Percentiles rank a stretch among this genome's conserved stretches.
Conservation (phyloP, 108 stramenopile genomes). For the Skeletonema grethae region DNA sequence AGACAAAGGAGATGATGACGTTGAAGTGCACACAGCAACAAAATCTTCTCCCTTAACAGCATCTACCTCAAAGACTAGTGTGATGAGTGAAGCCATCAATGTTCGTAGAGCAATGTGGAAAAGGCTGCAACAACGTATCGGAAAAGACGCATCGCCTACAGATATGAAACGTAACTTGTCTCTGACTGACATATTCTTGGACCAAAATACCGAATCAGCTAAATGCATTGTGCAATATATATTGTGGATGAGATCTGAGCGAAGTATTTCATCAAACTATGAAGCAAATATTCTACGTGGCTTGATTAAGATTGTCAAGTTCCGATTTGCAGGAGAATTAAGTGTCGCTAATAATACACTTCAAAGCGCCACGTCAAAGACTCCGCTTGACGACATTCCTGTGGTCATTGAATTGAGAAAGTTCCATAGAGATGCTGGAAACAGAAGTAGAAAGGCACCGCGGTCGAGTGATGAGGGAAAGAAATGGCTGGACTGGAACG, state of each 20-base stretch:
- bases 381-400: conserved; percentile 71
- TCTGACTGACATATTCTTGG: conserved; percentile 64
- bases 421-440: conserved; percentile 78
- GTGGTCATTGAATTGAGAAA: conserved; percentile 73
- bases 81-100: not conserved
- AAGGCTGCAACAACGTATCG: conserved; percentile 5
- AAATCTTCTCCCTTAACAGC: conserved; percentile 2
- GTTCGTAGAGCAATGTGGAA: conserved; percentile 32
- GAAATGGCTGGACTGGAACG: conserved; percentile 84
- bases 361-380: conserved; percentile 24
- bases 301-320: conserved; percentile 80
- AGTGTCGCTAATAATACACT: not conserved
- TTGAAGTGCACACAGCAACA: not conserved
- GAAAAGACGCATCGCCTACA: not conserved
- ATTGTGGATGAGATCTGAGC: conserved; percentile 66
- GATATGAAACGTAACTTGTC: conserved; percentile 41
- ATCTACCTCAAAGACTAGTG: not conserved
- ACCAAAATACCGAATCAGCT: conserved; percentile 70
- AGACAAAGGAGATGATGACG: not conserved
- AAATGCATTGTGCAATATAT: conserved; percentile 66
- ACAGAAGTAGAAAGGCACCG: conserved; percentile 59
- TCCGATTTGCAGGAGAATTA: conserved; percentile 64
- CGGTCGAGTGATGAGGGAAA: conserved; percentile 73
- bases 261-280: conserved; percentile 74
- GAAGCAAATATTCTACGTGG: conserved; percentile 88